These are phyloP conservation scores for Boletus subparvulus DNA, from an alignment of 768 basidiomycete genomes.

Conservation along the genomic window DNA sequence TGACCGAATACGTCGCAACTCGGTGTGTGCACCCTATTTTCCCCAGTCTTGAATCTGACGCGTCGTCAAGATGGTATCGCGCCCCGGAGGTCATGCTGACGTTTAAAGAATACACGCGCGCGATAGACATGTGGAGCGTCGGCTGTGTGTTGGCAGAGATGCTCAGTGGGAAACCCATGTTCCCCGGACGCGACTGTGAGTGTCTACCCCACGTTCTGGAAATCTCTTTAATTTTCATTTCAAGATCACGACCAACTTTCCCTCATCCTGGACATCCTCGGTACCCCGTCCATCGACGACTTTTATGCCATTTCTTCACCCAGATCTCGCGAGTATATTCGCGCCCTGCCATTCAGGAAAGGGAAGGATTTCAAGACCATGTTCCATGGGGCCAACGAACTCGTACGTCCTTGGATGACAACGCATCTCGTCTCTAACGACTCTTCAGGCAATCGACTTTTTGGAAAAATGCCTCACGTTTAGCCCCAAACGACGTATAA, in stretches of 20 bases:
- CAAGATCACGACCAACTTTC: constrained; percentile 88
- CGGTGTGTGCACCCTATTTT: constrained; percentile 43
- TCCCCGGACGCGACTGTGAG: constrained; percentile 90
- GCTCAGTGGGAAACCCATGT: constrained; percentile 87
- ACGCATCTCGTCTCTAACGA: background rate
- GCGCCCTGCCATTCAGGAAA: constrained; percentile 84
- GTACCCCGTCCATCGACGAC: constrained; percentile 87
- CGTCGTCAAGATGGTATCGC: constrained; percentile 77
- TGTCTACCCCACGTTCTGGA: background rate
- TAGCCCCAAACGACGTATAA: constrained; percentile 83
- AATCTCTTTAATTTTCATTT: no score
- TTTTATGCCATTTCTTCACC: constrained; percentile 89
- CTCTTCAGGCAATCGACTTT: constrained; percentile 63
- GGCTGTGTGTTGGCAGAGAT: constrained; percentile 90
- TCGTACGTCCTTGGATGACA: constrained; percentile 37
- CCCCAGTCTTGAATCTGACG: background rate
- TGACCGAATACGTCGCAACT: constrained; percentile 96
- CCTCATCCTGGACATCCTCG: constrained; percentile 92
- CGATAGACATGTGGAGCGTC: constrained; percentile 86
- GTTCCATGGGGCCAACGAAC: constrained; percentile 72
- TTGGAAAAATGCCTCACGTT: constrained; percentile 82
- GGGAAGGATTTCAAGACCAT: constrained; percentile 67
- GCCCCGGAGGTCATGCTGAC: constrained; percentile 99
- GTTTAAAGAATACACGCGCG: constrained; percentile 91
- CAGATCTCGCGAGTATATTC: constrained; percentile 81